Evolutionary conservation across 371 early-diverging fungal species (phyloP).

Genomic region (Encephalitozoon romaleae): DNA sequence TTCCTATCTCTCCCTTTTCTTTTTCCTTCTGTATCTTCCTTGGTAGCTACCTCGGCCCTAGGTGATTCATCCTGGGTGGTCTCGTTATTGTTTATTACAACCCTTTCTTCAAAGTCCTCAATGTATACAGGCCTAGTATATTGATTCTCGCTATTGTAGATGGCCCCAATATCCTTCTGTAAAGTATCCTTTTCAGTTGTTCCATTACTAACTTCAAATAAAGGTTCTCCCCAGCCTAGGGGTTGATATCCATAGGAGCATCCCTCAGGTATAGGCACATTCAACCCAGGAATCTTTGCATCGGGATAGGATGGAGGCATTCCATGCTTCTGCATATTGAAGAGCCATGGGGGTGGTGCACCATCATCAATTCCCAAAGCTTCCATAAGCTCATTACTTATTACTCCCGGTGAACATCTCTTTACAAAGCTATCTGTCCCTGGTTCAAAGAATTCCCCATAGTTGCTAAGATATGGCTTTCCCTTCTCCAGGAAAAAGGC

Average conservation of each 20-base stretch:
- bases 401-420: conserved; percentile 72
- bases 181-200: background rate
- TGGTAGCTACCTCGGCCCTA: too few relatives aligned
- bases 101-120: background rate
- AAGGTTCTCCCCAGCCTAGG: conserved; percentile 30
- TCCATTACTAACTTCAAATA: background rate
- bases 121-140: conserved; percentile 1
- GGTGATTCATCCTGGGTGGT: background rate
- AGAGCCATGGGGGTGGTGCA: conserved; percentile 91
- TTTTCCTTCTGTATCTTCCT: background rate
- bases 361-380: conserved; percentile 75
- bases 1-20: background rate
- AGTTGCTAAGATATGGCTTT: conserved; percentile 72
- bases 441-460: conserved; percentile 27
- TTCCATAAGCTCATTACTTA: conserved; percentile 70
- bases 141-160: conserved; percentile 26
- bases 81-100: background rate
- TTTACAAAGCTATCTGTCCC: conserved; percentile 70
- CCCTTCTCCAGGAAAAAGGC: conserved; percentile 76
- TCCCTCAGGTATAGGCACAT: conserved; percentile 87
- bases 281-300: conserved; percentile 81
- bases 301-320: conserved; percentile 86
- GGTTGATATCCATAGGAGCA: conserved; percentile 40
- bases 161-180: background rate
- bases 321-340: conserved; percentile 92